Evolutionary conservation across 768 basidiomycete species (phyloP), one percentile per base, ranked within the genome.

Genomic region (Russula griseocarnosa): DNA sequence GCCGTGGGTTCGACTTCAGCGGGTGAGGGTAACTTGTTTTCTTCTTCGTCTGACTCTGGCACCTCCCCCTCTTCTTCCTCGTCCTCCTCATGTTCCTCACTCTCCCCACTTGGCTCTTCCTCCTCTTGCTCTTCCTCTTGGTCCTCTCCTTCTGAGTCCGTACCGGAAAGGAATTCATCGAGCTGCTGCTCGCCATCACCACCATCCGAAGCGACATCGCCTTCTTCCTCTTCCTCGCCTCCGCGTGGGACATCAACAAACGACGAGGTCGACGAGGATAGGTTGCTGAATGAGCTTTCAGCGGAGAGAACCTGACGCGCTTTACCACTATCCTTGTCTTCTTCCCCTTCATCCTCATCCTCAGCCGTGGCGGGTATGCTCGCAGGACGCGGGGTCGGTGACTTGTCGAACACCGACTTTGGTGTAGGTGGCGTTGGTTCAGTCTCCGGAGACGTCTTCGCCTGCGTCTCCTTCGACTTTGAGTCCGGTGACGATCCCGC

Each of bases 121-220:
- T 26, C 49, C 67, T 65, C 47, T 49, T 67, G 60, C 32, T 69
- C 67, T n/a, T 64, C 63, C 13, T 68, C 68, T 13, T 72, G 70
- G 1, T 69, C 69, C 22, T 71, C 73, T 7, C 74, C 75, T 9
- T 72, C 76, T 16, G 61, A 67, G 36, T 70, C 69, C 20, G 63
- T 63, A 4, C 70, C 70, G 3, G 71, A 69, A 47, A 72, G 69
- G 34, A 71, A 73, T 24, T 70, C 69, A 8, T 69, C 68, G 11
- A 67, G 54, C 10, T 57, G 58, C 54, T 61, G 55, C 42, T 55
- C 62, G 22, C 49, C 49, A 14, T 26, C 28, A 26, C 67, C 70
- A 13, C 60, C 65, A n/a, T 61, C 62, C 3, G 58, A 47, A n/a
- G 52, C 30, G n/a, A 9, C 55, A 7, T 3, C 63, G 28, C 67